Percentiles rank a stretch among this genome's conserved stretches.
phyloP scores from a whole-genome alignment of 2,329 filamentous ascomycete species.

The Verticillium longisporum region DNA sequence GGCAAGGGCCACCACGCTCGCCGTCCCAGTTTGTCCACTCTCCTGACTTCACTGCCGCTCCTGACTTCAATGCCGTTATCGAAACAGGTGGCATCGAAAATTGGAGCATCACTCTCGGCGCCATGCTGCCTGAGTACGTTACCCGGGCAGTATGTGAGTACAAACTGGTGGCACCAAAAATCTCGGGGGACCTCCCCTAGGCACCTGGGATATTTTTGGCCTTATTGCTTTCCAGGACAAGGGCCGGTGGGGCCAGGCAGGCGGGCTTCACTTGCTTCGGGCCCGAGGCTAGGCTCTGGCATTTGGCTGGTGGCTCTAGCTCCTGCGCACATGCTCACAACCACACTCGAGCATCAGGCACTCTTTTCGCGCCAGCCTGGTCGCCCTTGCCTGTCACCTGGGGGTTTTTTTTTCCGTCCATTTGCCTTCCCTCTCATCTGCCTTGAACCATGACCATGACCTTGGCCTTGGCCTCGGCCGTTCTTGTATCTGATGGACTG shows the following conservation, averaged over 20 bases:
- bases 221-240: neutral
- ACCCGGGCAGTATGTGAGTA: no score
- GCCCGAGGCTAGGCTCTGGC: neutral
- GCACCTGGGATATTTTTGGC: neutral
- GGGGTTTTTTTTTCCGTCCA: neutral
- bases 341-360: neutral
- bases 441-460: neutral
- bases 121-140: no score
- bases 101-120: no score
- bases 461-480: neutral
- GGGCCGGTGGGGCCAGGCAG: neutral
- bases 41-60: no score
- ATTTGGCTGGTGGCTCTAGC: neutral
- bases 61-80: no score
- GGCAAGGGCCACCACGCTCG: no score
- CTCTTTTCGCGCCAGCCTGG: neutral
- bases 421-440: neutral
- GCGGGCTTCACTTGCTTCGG: neutral
- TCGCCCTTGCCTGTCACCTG: neutral
- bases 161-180: no score
- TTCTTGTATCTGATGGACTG: neutral
- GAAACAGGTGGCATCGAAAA: no score
- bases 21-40: no score
- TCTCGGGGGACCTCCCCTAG: no score
- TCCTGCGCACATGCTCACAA: neutral